Evolutionary conservation across 495 filamentous ascomycete genomes (phyloP), one percentile per base, ranked within the genome.

Genomic region (Thermochaetoides thermophila): DNA sequence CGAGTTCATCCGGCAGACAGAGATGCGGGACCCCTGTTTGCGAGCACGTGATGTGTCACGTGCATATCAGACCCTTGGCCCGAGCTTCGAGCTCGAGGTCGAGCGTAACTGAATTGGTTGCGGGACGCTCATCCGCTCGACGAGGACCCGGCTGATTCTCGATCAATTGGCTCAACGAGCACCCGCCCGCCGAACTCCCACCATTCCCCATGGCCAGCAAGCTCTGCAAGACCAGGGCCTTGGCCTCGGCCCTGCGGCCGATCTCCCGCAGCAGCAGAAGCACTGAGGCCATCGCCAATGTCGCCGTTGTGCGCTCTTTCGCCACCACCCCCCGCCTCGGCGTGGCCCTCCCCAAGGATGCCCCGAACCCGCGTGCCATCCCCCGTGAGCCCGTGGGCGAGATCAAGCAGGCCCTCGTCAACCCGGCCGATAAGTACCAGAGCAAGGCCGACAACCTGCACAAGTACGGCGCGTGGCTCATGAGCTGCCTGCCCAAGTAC

Each of bases 401-500:
- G 48, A 73, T 87, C 40, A 69, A 79, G 35, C 80, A 69, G 16
- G 81, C 87, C 31, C 59, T 89, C 39, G 71, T 95, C 45, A 96
- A 96, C 62, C 87, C 86, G 13, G 68, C 79, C 53, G 86, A 95
- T 68, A 93, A 89, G 57, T 89, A 86, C 60, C 57, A 76, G 53
- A 75, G 76, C 45, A 82, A 87, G 62, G 71, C 80, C 46, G 77
- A 89, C 40, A 61, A 71, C 48, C 66, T 96, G 43, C 89, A 96
- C 66, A 76, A 68, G 43, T 99, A 99, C 52, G 91, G 91, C 43
- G 74, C 89, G 52, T 99, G 94, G 63, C 70, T 99, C 48, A 81
- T 96, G 68, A 87, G 86, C 36, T 91, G 83, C 55, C 66, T 99
- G 39, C 91, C 91, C 37, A 96, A 93, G 66, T 91, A 93, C 59